Base-by-base conservation (phyloP, 2,329 filamentous ascomycete genomes). In the Exophiala phaeomuriformis region DNA sequence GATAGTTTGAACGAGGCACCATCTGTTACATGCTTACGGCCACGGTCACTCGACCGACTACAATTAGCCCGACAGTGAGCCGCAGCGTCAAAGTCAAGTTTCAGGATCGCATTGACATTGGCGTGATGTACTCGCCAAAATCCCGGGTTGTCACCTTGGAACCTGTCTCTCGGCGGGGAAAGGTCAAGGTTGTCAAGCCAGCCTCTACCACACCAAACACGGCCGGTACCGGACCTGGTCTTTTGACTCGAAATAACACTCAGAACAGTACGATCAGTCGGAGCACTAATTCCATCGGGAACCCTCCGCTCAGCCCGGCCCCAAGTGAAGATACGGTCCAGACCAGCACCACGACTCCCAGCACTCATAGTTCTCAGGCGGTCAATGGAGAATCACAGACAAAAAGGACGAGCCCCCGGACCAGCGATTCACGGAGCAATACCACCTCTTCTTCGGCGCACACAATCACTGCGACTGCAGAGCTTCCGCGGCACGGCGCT, bases 21-120 rank as follows among this genome's bases (percentile, higher is more conserved):
- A 88, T 98, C 64, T 85, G 86, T 19, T 98, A 97, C 71, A 83
- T 91, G 73, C 80, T 97, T 63, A 91, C 88, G 4, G 86, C 91
- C 32, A 96, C 90, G 5, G 70, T 97, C 53, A 97, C 91, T 19
- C 83, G 90, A 52, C 91, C 93, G 19, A 93, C 87, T 0, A 84
- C 90, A 4, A 94, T 96, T 57, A 80, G 85, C 9, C 85, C 91
- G 1, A 90, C 85, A 2, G 79, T 84, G 6, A 86, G 82, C 35
- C 93, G 87, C 70, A 89, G 95, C 61, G 80, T 83, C 57, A 90
- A 90, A 64, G 78, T 98, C 27, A 82, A 84, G 55, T 75, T 96
- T 5, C 74, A 88, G 33, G 89, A 96, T 68, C 83, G 81, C 55
- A 84, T 97, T 47, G 93, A 98, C 66, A 84, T 97, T 60, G 88